These are phyloP conservation scores for Penicillium decumbens DNA, from an alignment of 2,329 filamentous ascomycete species.

Conservation along the genomic window DNA sequence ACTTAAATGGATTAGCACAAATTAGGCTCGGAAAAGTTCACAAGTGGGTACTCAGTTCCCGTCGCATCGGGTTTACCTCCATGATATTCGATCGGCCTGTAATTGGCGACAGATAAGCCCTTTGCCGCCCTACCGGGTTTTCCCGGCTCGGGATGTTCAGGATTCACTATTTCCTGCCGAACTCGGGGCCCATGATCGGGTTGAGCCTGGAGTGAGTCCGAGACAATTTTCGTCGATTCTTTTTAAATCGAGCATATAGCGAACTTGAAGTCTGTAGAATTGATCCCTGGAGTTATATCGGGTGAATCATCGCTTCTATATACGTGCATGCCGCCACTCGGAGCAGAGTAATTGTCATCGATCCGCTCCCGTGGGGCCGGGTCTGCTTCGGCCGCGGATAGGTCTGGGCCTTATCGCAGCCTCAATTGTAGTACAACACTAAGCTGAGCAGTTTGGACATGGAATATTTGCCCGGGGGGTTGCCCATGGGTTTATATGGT, in stretches of 20 bases:
- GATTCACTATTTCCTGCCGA: background rate
- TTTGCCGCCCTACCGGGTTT: constrained; percentile 4
- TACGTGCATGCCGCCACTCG: background rate
- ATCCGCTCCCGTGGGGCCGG: constrained; percentile 6
- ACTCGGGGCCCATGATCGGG: constrained; percentile 4
- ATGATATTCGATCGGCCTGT: background rate
- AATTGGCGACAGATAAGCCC: constrained; percentile 16
- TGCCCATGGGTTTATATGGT: background rate
- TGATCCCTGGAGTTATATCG: background rate
- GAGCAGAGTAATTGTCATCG: background rate
- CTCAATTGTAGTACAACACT: constrained; percentile 1
- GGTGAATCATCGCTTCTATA: background rate
- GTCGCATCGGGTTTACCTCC: background rate
- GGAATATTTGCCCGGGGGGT: background rate
- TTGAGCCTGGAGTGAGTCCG: background rate
- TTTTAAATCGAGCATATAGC: background rate
- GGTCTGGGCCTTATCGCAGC: constrained; percentile 11
- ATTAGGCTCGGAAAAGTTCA: background rate
- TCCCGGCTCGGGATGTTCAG: constrained; percentile 10
- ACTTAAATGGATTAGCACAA: background rate
- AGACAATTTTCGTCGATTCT: background rate
- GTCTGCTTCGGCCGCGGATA: background rate
- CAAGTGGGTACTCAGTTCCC: background rate
- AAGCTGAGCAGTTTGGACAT: background rate
- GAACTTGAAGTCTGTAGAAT: background rate